Conservation (phyloP, 768 basidiomycete species). For the Russula sp. region DNA sequence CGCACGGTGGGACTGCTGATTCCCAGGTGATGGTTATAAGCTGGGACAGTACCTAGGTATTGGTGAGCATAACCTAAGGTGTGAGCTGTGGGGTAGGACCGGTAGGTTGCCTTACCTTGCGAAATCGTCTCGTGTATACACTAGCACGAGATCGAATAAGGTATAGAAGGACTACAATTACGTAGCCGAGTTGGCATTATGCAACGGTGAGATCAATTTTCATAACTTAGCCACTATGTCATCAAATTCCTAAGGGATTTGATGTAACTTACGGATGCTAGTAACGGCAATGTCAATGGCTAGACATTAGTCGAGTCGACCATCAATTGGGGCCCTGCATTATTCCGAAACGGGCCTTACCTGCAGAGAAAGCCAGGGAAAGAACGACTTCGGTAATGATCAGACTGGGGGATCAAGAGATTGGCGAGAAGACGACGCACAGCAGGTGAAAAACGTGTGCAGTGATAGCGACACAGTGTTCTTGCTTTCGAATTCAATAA, state of each 20-base stretch:
- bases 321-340: neutral
- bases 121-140: conserved; percentile 8
- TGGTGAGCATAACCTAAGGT: neutral
- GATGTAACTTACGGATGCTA: conserved; percentile 7
- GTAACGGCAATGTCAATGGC: conserved; percentile 14
- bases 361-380: conserved; percentile 5
- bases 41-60: conserved; percentile 8
- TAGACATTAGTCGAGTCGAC: neutral
- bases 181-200: neutral
- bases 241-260: neutral
- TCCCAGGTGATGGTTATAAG: conserved; percentile 28
- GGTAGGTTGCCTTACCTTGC: neutral
- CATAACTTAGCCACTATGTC: neutral
- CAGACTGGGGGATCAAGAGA: neutral
- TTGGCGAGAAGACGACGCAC: neutral
- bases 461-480: neutral
- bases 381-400: neutral
- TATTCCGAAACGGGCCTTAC: neutral
- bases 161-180: conserved; percentile 12
- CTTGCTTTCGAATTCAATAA: neutral
- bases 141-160: conserved; percentile 9
- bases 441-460: conserved; percentile 10
- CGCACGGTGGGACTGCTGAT: conserved; percentile 28
- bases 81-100: too few relatives aligned
- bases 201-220: neutral